Base-by-base conservation (phyloP, 2,329 filamentous ascomycete genomes). In the Colletotrichum sp. region DNA sequence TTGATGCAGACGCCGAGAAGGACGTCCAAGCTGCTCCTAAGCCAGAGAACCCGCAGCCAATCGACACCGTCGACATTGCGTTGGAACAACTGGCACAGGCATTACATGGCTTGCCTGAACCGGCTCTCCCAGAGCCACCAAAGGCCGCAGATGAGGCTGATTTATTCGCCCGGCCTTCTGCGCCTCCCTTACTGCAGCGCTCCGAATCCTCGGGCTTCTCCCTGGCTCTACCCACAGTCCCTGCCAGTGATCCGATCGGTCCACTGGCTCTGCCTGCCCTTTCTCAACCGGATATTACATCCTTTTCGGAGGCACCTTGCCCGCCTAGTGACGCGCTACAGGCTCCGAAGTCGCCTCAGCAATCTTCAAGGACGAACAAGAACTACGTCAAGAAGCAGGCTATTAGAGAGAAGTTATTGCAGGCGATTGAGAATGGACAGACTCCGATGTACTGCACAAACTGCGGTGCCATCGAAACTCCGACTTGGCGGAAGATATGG, bases 401-500 rank as follows among this genome's bases (percentile, higher is more conserved):
- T 4, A 92, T 92, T 78, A 90, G 89, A 80, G 89, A 92, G 77
- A 89, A 89, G 57, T 82, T 93, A 3, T 89, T 93, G 78, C 86
- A 87, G 52, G 92, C 92, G 0, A 93, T 99, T 70, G 89, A 90
- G n/a, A 92, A 92, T 71, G 97, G 97, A 7, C 91, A 96, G 78
- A 94, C 96, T 88, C 97, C 97, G 1, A 93, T 94, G 1, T 99
- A 93, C 81, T 99, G 97, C 83, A 92, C 92, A 78, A 98, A 99
- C 80, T 99, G 97, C 80, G 97, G 97, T 8, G 95, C 96, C 8
- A 98, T 99, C 73, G 95, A 99, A 80, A 99, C 97, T 1, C 95
- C 96, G 0, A 98, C 96, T 0, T 99, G 97, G 97, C 93, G 97
- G 76, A 97, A 96, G 81, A 95, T 97, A 15, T 98, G 94, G 90